Evolutionary conservation across 2,329 filamentous ascomycete genomes (phyloP), one percentile per base, ranked within the genome.

Genomic region (Talaromyces sp.): DNA sequence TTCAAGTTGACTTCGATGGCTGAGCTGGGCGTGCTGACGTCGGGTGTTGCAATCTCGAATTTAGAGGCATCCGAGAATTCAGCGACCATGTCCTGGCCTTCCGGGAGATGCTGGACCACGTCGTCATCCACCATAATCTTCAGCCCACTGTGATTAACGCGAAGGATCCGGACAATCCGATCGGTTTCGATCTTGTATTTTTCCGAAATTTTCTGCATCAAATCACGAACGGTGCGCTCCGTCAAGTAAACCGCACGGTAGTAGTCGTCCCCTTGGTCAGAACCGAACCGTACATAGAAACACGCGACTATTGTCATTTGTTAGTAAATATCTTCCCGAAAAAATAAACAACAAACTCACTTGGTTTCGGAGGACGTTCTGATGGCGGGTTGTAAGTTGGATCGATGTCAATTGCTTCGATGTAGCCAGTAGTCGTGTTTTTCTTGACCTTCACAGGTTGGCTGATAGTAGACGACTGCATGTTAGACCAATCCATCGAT

Each of bases 361-460:
- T 79, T 66, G 87, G 85, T 73, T 91, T 96, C 22, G 86, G 80
- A 9, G 82, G 79, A 61, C 84, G 85, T 69, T 96, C 91, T 0
- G 83, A 78, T 0, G 93, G 93, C 52, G 95, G 89, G 62, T 88
- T 86, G 72, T 98, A 99, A 2, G 84, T 84, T 17, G 88, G 81
- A 72, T 98, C 95, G n/a, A 98, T 91, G 33, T 92, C 95, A 8
- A 96, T 78, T 0, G 92, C 92, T 72, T 97, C 92, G 65, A 98
- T 95, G 88, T 90, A 96, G 6, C 90, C 89, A 63, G 86, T 89
- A 27, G 65, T 64, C 15, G 61, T 59, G 27, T 70, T 68, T 47
- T 69, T 72, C 53, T 70, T 70, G 6, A 78, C 64, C 33, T 72
- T 73, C 11, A 71, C 67, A 3, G 74, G 71, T 11, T 70, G 67